Percentiles rank a stretch among this genome's conserved stretches.
phyloP scores from a whole-genome alignment of 1,139 yeast genomes.

The Suhomyces panamericanus region DNA sequence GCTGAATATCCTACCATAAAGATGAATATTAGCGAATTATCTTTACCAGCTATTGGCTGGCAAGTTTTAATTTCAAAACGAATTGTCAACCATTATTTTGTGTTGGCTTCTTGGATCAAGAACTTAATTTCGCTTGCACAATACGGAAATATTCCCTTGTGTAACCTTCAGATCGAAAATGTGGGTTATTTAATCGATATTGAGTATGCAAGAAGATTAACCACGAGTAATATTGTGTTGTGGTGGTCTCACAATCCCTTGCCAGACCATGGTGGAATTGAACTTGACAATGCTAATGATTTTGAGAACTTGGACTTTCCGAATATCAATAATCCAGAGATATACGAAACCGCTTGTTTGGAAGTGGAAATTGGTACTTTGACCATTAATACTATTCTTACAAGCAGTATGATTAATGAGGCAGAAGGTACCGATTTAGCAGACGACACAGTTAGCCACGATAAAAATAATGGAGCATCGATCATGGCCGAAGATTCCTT shows the following conservation, averaged over 20 bases:
- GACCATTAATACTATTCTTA: slow-evolving; percentile 80
- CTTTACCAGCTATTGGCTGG: slow-evolving; percentile 86
- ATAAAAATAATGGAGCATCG: slow-evolving; percentile 48
- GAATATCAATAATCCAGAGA: slow-evolving; percentile 72
- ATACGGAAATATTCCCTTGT: slow-evolving; percentile 80
- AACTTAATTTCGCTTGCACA: slow-evolving; percentile 66
- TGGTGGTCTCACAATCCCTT: slow-evolving; percentile 91
- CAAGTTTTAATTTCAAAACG: slow-evolving; percentile 69
- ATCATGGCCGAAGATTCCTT: slow-evolving; percentile 76
- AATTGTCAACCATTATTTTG: slow-evolving; percentile 68
- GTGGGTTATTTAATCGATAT: slow-evolving; percentile 80
- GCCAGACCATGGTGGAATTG: slow-evolving; percentile 87
- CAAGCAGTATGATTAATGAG: slow-evolving; percentile 80
- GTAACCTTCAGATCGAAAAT: slow-evolving; percentile 78
- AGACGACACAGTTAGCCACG: slow-evolving; percentile 47
- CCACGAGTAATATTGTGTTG: slow-evolving; percentile 63
- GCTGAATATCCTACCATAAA: slow-evolving; percentile 65
- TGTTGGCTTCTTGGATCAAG: slow-evolving; percentile 72
- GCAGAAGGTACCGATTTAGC: slow-evolving; percentile 87
- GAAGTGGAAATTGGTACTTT: slow-evolving; percentile 80
- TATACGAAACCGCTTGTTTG: slow-evolving; percentile 74
- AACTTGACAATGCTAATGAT: slow-evolving; percentile 54
- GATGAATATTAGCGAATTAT: slow-evolving; percentile 54
- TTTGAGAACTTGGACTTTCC: slow-evolving; percentile 72
- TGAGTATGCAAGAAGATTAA: slow-evolving; percentile 77